Conservation (phyloP, 768 basidiomycete species). For the Amyloporia xantha region DNA sequence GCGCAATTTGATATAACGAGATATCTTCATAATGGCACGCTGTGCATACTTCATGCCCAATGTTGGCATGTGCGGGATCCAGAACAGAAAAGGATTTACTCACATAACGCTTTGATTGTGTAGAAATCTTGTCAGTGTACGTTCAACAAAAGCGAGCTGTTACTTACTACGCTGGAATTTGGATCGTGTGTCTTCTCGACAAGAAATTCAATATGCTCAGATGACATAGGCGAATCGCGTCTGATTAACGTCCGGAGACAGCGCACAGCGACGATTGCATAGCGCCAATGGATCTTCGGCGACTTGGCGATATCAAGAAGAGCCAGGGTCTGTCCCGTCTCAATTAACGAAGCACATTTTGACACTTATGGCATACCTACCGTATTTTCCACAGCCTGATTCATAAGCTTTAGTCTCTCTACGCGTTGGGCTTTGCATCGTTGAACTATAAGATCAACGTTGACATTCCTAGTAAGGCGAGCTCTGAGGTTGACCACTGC, state of each 20-base stretch:
- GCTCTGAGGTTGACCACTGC: no score
- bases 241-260: slow-evolving; percentile 64
- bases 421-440: slow-evolving; percentile 40
- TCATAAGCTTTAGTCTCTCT: slow-evolving; percentile 33
- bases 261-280: slow-evolving; percentile 62
- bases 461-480: no score
- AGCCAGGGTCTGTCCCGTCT: slow-evolving; percentile 31
- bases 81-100: not conserved
- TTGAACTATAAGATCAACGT: slow-evolving; percentile 31
- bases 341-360: no score
- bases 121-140: no score
- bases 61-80: not conserved
- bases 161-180: slow-evolving; percentile 59
- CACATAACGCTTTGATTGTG: no score
- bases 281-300: slow-evolving; percentile 71
- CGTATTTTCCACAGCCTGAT: slow-evolving; percentile 35
- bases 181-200: slow-evolving; percentile 54
- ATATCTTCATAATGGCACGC: slow-evolving; percentile 69
- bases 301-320: slow-evolving; percentile 56
- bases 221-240: slow-evolving; percentile 48
- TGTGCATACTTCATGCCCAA: slow-evolving; percentile 48
- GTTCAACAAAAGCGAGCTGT: no score
- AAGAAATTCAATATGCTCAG: slow-evolving; percentile 49
- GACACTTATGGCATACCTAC: slow-evolving; percentile 30
- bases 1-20: slow-evolving; percentile 76